Evolutionary conservation across 2,329 filamentous ascomycete genomes (phyloP).

Genomic region (Pyrenochaeta sp.): DNA sequence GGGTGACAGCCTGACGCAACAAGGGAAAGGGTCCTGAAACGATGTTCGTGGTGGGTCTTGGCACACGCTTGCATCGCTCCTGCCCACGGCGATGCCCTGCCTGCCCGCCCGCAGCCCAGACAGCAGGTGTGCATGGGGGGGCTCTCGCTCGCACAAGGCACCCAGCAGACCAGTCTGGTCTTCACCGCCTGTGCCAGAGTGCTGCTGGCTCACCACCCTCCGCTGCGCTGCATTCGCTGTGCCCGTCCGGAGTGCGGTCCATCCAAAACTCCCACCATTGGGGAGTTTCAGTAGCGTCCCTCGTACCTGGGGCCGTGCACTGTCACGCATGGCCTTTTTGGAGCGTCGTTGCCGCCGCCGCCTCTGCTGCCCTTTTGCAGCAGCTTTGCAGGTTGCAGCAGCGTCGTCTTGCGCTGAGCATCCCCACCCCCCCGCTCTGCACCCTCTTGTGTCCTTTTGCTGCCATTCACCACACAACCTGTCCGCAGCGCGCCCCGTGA

Average conservation of each 20-base stretch:
- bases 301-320: slow-evolving; percentile 28
- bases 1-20: slow-evolving; percentile 13
- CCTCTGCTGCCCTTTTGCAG: slow-evolving; percentile 30
- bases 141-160: neutral
- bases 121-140: slow-evolving; percentile 18
- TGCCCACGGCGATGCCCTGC: slow-evolving; percentile 9
- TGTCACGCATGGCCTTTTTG: slow-evolving; percentile 13
- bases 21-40: slow-evolving; percentile 19
- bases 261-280: too few relatives aligned
- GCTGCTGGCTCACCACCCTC: neutral
- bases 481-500: neutral
- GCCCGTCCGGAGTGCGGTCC: neutral
- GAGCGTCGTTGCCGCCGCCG: slow-evolving; percentile 29
- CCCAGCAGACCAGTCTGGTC: neutral
- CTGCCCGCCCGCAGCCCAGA: slow-evolving; percentile 15
- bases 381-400: slow-evolving; percentile 17
- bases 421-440: neutral
- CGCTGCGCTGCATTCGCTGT: neutral
- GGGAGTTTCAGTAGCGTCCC: slow-evolving; percentile 23
- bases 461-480: slow-evolving; percentile 6
- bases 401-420: slow-evolving; percentile 26
- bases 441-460: slow-evolving; percentile 9
- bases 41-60: slow-evolving; percentile 18
- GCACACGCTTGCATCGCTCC: slow-evolving; percentile 9
- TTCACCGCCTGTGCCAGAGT: slow-evolving; percentile 8